phyloP scores from a whole-genome alignment of 495 filamentous ascomycete species.

The Ramalina intermedia region DNA sequence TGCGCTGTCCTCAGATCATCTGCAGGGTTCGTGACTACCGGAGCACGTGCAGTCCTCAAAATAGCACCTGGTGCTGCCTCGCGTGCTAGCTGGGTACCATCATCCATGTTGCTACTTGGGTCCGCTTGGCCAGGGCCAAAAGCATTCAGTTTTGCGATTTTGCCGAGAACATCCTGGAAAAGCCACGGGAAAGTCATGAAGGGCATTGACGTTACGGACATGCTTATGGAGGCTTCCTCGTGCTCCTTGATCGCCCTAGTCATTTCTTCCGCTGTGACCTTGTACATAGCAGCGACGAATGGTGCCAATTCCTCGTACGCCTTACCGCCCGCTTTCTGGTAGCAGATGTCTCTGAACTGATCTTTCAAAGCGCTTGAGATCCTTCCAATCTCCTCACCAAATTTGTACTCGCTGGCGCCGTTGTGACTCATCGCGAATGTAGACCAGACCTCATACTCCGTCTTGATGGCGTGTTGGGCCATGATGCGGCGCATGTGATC shows the following conservation, averaged over 20 bases:
- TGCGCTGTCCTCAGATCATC: slow-evolving; percentile 19
- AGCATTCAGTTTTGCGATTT: slow-evolving; percentile 39
- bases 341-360: slow-evolving; percentile 48
- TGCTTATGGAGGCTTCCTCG: slow-evolving; percentile 21
- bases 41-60: background rate
- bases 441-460: slow-evolving; percentile 86
- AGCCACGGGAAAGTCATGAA: slow-evolving; percentile 93
- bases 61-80: background rate
- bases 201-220: slow-evolving; percentile 41
- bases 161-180: slow-evolving; percentile 57
- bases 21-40: background rate
- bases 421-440: slow-evolving; percentile 66
- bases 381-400: slow-evolving; percentile 64
- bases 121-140: slow-evolving; percentile 1
- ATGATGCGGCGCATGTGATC: slow-evolving; percentile 60
- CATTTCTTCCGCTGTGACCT: slow-evolving; percentile 59
- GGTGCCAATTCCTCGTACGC: slow-evolving; percentile 45
- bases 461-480: slow-evolving; percentile 71
- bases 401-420: slow-evolving; percentile 54
- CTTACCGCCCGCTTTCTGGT: slow-evolving; percentile 45
- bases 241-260: slow-evolving; percentile 36
- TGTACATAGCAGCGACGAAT: slow-evolving; percentile 78
- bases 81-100: background rate
- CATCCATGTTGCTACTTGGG: background rate
- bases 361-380: slow-evolving; percentile 50